A percentile compares a stretch with the other conserved stretches of the same genome.
phyloP scores from a whole-genome alignment of 441 rosid genomes.

The Mallotus repandus region DNA sequence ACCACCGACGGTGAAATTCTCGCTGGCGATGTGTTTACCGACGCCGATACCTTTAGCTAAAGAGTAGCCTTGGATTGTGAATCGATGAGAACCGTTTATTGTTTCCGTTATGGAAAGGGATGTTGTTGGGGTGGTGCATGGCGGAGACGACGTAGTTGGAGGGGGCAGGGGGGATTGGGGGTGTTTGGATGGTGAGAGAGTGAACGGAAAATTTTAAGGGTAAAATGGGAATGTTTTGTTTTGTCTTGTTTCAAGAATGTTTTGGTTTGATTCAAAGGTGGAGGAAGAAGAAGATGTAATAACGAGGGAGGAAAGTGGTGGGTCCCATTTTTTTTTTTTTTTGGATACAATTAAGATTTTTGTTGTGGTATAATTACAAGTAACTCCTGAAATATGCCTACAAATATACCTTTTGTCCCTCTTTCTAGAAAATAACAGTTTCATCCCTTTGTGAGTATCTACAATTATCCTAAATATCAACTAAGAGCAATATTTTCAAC shows the following conservation, averaged over 20 bases:
- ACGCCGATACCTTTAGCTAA: constrained; percentile 87
- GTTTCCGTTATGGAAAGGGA: constrained; percentile 83
- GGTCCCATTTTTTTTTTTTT: neutral
- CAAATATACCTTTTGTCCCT: too few relatives aligned
- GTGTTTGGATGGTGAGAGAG: neutral
- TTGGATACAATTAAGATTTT: too few relatives aligned
- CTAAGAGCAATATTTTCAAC: too few relatives aligned
- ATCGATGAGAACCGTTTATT: constrained; percentile 81
- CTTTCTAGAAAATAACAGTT: too few relatives aligned
- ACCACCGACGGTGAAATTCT: constrained; percentile 75
- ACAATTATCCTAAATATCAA: too few relatives aligned
- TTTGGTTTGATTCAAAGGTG: neutral
- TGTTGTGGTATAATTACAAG: too few relatives aligned
- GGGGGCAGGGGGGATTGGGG: constrained; percentile 14
- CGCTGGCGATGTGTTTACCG: constrained; percentile 92
- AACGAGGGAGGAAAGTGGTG: neutral
- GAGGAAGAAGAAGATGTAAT: neutral
- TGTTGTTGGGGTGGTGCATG: constrained; percentile 45
- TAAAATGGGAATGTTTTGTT: too few relatives aligned
- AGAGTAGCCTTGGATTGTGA: constrained; percentile 84
- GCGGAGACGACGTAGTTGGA: constrained; percentile 35
- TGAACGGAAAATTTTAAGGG: neutral
- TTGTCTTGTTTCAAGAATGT: too few relatives aligned
- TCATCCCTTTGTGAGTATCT: too few relatives aligned
- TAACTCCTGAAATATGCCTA: too few relatives aligned